Percentiles rank a stretch among this genome's conserved stretches.
These are phyloP conservation scores for Hygrophoropsis aurantiaca DNA, from an alignment of 768 basidiomycete species.

Conservation along the genomic window DNA sequence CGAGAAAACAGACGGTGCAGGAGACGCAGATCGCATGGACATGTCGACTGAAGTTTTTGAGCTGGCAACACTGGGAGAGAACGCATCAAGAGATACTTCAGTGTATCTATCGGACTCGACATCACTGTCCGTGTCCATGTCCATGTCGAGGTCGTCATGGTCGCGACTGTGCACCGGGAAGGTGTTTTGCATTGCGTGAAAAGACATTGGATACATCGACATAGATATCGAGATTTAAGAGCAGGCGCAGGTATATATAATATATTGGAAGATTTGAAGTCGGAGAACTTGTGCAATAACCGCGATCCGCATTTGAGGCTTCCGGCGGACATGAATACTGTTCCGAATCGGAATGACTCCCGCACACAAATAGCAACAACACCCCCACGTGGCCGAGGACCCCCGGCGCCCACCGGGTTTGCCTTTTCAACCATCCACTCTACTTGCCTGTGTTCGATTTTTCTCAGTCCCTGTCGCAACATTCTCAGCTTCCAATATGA, in stretches of 20 bases:
- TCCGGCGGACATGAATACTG: conserved; percentile 33
- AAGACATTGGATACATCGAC: conserved; percentile 14
- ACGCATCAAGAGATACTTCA: conserved; percentile 38
- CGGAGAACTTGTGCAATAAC: conserved; percentile 1
- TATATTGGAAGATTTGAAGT: conserved; percentile 1
- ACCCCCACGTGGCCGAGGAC: conserved; percentile 21
- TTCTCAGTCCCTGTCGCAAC: too few species aligned
- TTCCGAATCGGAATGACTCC: conserved; percentile 20
- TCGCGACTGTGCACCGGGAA: conserved; percentile 6
- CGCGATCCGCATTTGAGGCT: conserved; percentile 8
- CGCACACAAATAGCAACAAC: conserved; percentile 23
- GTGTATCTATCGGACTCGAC: conserved; percentile 44
- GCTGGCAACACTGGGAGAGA: conserved; percentile 39
- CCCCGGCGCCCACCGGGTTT: conserved; percentile 6
- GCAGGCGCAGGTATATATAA: conserved; percentile 1
- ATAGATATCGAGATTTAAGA: conserved; percentile 9
- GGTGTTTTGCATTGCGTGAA: conserved; percentile 4
- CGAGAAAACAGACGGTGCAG: conserved; percentile 67
- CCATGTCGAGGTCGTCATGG: conserved; percentile 30
- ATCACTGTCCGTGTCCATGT: conserved; percentile 45
- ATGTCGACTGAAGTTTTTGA: conserved; percentile 59
- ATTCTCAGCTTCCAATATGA: too few species aligned
- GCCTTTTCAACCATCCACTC: neutral
- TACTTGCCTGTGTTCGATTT: too few species aligned
- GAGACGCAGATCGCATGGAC: conserved; percentile 66